phyloP scores from a whole-genome alignment of 768 basidiomycete species.

The Suillus americanus region DNA sequence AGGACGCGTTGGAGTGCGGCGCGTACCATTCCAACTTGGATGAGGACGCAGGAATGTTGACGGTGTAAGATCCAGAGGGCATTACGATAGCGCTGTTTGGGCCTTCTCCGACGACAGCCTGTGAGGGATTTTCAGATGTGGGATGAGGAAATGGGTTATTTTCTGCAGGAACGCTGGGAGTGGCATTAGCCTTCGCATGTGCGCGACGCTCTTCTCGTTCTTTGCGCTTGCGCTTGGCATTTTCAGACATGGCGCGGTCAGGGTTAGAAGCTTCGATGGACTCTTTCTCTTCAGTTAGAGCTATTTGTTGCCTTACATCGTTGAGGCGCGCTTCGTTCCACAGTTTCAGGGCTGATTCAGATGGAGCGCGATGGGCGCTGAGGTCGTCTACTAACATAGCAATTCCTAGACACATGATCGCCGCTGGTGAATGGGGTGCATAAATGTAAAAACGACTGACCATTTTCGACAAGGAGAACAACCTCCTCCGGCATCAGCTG shows the following conservation, averaged over 20 bases:
- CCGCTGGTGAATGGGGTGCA: neutral
- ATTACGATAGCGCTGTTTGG: conserved; percentile 9
- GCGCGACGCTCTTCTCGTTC: conserved; percentile 58
- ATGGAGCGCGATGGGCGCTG: conserved; percentile 52
- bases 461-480: conserved; percentile 79
- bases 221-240: conserved; percentile 69
- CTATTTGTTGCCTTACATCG: conserved; percentile 47
- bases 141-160: conserved; percentile 10
- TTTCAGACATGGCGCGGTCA: conserved; percentile 51
- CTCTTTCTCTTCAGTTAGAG: conserved; percentile 47
- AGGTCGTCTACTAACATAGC: conserved; percentile 79
- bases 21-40: conserved; percentile 68
- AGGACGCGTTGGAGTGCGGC: conserved; percentile 46
- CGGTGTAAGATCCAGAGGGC: conserved; percentile 40
- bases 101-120: neutral
- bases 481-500: conserved; percentile 90
- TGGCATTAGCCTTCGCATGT: conserved; percentile 10
- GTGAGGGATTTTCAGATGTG: conserved; percentile 5
- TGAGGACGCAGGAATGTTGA: conserved; percentile 70
- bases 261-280: conserved; percentile 42
- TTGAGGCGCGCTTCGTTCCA: conserved; percentile 56
- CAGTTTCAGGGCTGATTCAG: conserved; percentile 41
- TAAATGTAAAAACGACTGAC: conserved; percentile 39
- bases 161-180: conserved; percentile 24
- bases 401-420: conserved; percentile 47